These are phyloP conservation scores for Hymenochaete sp. DNA, from an alignment of 1,284 basidiomycete species.

Conservation along the genomic window DNA sequence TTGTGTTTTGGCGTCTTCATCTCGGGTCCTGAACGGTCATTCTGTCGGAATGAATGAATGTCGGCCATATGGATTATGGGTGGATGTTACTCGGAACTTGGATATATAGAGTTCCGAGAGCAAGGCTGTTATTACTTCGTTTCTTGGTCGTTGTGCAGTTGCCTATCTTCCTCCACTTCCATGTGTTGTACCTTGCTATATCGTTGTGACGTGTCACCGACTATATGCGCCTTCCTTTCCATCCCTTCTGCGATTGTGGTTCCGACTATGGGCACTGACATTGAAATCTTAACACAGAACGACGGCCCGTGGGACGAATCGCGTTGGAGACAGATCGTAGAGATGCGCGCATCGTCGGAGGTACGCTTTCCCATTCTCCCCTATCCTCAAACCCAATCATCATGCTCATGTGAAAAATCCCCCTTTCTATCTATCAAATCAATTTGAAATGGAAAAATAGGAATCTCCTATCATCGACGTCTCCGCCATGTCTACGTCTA, in stretches of 20 bases:
- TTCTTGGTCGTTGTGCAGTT: background rate
- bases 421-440: background rate
- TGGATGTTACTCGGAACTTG: too few relatives aligned
- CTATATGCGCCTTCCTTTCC: background rate
- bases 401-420: too few relatives aligned
- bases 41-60: too few relatives aligned
- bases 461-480: conserved; percentile 9
- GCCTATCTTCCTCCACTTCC: background rate
- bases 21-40: too few relatives aligned
- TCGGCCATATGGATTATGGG: too few relatives aligned
- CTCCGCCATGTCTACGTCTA: background rate
- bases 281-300: conserved; percentile 4
- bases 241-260: background rate
- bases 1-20: too few relatives aligned
- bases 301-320: conserved; percentile 10
- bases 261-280: too few relatives aligned
- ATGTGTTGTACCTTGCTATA: background rate
- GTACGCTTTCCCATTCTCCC: too few relatives aligned
- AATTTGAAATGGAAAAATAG: conserved; percentile 1
- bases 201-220: background rate
- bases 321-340: conserved; percentile 12
- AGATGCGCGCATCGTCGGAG: conserved; percentile 9
- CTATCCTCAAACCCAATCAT: too few relatives aligned
- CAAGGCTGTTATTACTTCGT: too few relatives aligned
- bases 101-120: too few relatives aligned